Base-by-base conservation (phyloP, 805 yeast species). In the Candida suzukii region DNA sequence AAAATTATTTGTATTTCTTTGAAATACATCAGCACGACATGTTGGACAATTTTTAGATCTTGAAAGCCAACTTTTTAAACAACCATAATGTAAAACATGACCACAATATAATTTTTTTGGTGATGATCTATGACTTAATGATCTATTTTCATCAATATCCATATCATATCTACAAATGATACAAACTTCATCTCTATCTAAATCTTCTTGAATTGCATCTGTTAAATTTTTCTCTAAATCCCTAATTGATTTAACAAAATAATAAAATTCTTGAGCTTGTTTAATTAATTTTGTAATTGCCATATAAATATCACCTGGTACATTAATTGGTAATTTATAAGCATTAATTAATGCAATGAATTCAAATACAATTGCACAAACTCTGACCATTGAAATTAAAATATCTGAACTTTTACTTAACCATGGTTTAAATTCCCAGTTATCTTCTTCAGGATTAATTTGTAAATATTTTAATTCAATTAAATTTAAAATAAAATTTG, bases 121-220 rank as follows among this genome's bases (percentile, higher is more conserved):
- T 38, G 63, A 67, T 35, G 64, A 62, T 42, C 84, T 68, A 42
- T 64, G 64, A 51, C 44, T 60, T 22, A 36, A 42, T 3, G 41
- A 45, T 10, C 37, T 44, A 2, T 53, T 42, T 2, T 57, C 71
- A 2, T 58, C 66, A 1, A 78, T 55, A 6, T 68, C 59, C 91
- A 91, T 83, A 46, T 87, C 95, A 50, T 93, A 98, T 51, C 95
- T 78, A 63, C 99, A 91, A 32, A 91, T 83, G 46, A 88, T 88
- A 63, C 99, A 84, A 21, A 85, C 56, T 57, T 81, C 83, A 47
- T 76, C 80, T 17, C 78, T 70, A 7, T 64, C 73, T 43, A 85
- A 66, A 35, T 85, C 90, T 24, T 65, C 74, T 12, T 60, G 67
- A 1, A 80, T 66, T 3, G 96, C 95, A 45, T 77, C 73, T 8